Evolutionary conservation across 352 stramenopile genomes (phyloP).

Genomic region (Pythium utonaiense): DNA sequence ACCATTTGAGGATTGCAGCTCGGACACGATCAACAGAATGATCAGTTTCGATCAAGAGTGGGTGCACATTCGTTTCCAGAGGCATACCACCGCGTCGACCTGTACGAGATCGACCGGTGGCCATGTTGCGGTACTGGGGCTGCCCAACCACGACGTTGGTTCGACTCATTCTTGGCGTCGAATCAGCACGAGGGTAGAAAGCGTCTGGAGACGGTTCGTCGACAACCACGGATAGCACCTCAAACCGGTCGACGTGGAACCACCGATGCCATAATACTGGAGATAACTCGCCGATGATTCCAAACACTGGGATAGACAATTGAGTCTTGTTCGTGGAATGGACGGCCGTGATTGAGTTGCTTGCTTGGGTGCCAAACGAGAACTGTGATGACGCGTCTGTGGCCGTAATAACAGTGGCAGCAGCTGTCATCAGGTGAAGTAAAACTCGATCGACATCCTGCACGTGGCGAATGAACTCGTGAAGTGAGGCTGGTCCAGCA

Average conservation of each 20-base stretch:
- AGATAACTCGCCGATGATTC: conserved; percentile 84
- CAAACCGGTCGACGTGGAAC: conserved; percentile 88
- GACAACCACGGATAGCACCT: conserved; percentile 72
- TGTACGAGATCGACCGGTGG: neutral
- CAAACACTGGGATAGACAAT: conserved; percentile 80
- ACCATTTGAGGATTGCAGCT: conserved; percentile 66
- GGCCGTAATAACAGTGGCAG: conserved; percentile 31
- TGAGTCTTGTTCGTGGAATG: conserved; percentile 38
- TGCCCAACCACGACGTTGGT: conserved; percentile 5
- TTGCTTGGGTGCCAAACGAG: conserved; percentile 61
- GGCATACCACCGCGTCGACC: conserved; percentile 15
- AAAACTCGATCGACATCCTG: conserved; percentile 85
- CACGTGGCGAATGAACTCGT: conserved; percentile 82
- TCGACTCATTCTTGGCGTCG: conserved; percentile 7
- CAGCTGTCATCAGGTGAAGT: conserved; percentile 75
- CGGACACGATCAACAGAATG: conserved; percentile 53
- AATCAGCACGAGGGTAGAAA: conserved; percentile 43
- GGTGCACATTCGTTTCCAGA: conserved; percentile 11
- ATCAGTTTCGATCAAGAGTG: conserved; percentile 45
- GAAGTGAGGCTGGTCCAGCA: conserved; percentile 48
- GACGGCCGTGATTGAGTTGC: conserved; percentile 14
- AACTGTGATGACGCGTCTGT: conserved; percentile 50
- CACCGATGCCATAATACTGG: conserved; percentile 87
- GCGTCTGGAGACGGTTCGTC: conserved; percentile 54
- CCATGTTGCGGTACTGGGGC: neutral